A percentile compares a stretch with the other conserved stretches of the same genome.
Conservation (phyloP, 1,139 yeast genomes). For the Saccharomyces hybrid region DNA sequence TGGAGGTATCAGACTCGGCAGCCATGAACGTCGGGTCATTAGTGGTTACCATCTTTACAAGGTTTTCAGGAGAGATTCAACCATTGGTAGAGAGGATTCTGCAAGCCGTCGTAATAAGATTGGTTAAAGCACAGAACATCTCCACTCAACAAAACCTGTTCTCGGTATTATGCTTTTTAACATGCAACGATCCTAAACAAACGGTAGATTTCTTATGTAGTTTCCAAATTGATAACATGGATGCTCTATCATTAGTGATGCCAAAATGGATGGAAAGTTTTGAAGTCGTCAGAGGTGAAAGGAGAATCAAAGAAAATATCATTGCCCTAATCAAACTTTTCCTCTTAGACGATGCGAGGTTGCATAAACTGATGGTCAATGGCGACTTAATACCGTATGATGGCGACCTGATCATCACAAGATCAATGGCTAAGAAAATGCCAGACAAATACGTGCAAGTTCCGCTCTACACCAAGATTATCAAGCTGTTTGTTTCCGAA, state of each 20-base stretch:
- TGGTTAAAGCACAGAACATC: conserved; percentile 58
- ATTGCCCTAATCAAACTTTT: conserved; percentile 63
- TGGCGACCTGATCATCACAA: conserved; percentile 58
- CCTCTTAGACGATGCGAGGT: conserved; percentile 47
- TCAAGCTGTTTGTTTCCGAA: conserved; percentile 65
- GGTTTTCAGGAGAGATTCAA: conserved; percentile 44
- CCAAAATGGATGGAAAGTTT: conserved; percentile 80
- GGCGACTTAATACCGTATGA: conserved; percentile 67
- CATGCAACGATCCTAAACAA: conserved; percentile 51
- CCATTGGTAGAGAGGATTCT: conserved; percentile 54
- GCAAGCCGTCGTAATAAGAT: conserved; percentile 63
- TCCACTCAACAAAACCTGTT: conserved; percentile 70
- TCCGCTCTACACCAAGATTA: conserved; percentile 63
- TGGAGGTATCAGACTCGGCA: conserved; percentile 68
- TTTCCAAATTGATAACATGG: conserved; percentile 32
- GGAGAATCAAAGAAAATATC: conserved; percentile 62
- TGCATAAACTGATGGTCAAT: conserved; percentile 51
- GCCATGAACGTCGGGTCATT: conserved; percentile 68
- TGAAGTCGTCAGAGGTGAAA: conserved; percentile 73
- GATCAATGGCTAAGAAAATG: conserved; percentile 73
- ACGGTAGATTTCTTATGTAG: conserved; percentile 53
- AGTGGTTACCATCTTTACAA: conserved; percentile 55
- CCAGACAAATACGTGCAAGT: conserved; percentile 58
- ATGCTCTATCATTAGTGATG: conserved; percentile 45
- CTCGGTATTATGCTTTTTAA: conserved; percentile 67